Conservation (phyloP, 2,329 filamentous ascomycete genomes). For the Parasarocladium wereldwijsianum region DNA sequence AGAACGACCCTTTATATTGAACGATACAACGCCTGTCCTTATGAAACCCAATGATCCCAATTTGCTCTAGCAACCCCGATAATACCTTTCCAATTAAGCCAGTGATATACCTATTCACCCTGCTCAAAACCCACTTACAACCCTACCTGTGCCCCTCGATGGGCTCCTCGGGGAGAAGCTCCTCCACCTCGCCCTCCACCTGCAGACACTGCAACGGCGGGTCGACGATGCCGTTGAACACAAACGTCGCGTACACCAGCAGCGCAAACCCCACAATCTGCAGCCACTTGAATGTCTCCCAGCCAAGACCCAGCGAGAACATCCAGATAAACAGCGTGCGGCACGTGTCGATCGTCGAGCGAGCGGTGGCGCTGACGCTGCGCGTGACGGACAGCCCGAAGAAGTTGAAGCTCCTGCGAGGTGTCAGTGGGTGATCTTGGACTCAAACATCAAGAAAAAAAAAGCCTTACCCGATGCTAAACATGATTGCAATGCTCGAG, state of each 20-base stretch:
- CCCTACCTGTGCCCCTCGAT: slow-evolving; percentile 48
- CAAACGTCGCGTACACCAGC: slow-evolving; percentile 88
- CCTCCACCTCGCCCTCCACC: slow-evolving; percentile 37
- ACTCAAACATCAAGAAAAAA: neutral
- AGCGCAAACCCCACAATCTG: slow-evolving; percentile 80
- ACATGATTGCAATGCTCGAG: slow-evolving; percentile 83
- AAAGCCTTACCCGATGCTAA: slow-evolving; percentile 69
- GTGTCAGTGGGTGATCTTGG: slow-evolving; percentile 1
- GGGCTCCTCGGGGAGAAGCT: slow-evolving; percentile 67
- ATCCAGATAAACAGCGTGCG: slow-evolving; percentile 97
- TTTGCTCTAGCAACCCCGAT: slow-evolving; percentile 1
- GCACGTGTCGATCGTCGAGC: slow-evolving; percentile 95
- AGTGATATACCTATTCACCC: slow-evolving; percentile 9
- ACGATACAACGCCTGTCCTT: no score
- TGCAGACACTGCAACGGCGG: slow-evolving; percentile 62
- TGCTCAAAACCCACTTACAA: no score
- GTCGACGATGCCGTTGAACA: slow-evolving; percentile 88
- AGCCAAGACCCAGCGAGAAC: slow-evolving; percentile 79
- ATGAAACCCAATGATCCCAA: no score
- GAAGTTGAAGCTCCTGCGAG: slow-evolving; percentile 81
- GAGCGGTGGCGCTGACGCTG: slow-evolving; percentile 76
- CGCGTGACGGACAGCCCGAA: slow-evolving; percentile 91
- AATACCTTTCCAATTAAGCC: neutral
- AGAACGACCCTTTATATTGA: no score
- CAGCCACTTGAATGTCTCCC: slow-evolving; percentile 96